These are phyloP conservation scores for Skeletonema tropicum DNA, from an alignment of 108 stramenopile genomes.

Conservation along the genomic window DNA sequence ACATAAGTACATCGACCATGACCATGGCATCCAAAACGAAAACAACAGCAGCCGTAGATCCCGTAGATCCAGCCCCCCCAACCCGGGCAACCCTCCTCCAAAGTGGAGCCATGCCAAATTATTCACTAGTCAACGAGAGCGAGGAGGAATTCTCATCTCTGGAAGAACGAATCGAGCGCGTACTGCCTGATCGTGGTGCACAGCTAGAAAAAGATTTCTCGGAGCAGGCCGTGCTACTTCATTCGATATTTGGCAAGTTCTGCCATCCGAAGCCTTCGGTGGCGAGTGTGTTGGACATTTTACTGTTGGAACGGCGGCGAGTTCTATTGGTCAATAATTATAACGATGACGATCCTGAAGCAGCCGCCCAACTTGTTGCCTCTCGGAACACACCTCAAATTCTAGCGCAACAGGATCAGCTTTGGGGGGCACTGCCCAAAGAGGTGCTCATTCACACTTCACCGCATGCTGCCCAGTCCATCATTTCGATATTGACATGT, in stretches of 20 bases:
- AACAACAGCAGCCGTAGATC: not conserved
- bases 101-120: constrained; percentile 35
- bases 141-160: constrained; percentile 7
- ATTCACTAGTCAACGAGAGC: constrained; percentile 8
- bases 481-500: constrained; percentile 23
- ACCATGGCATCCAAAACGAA: constrained; percentile 3
- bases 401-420: not conserved
- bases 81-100: constrained; percentile 23
- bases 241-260: constrained; percentile 62
- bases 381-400: no score
- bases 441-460: constrained; percentile 30
- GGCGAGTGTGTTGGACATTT: constrained; percentile 37
- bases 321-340: constrained; percentile 12
- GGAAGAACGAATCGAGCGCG: not conserved
- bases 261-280: constrained; percentile 55
- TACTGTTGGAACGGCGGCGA: constrained; percentile 40
- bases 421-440: constrained; percentile 18
- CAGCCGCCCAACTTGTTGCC: not conserved
- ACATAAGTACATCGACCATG: no score
- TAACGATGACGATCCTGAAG: not conserved
- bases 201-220: not conserved
- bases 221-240: constrained; percentile 34
- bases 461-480: constrained; percentile 11
- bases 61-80: no score
- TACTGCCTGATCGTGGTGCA: not conserved